Conservation (phyloP, 2,329 filamentous ascomycete species). For the Cladosporium colombiae region DNA sequence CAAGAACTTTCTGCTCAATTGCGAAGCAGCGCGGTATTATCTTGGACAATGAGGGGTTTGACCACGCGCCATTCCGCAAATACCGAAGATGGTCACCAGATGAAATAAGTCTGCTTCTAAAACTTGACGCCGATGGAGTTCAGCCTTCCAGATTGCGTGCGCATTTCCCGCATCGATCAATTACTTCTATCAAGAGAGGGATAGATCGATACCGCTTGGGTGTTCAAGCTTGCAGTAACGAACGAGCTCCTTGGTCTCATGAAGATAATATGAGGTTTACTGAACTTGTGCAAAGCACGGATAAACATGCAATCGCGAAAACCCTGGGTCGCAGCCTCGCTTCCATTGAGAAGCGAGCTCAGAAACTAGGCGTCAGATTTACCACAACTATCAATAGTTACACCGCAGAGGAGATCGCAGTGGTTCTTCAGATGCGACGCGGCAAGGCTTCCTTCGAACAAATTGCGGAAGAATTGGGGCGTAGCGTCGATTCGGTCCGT, state of each 20-base stretch:
- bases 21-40: not conserved
- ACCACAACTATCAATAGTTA: accelerated
- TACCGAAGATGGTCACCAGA: not conserved
- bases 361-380: not conserved
- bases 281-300: not conserved
- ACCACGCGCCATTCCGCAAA: not conserved
- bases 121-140: not conserved
- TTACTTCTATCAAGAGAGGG: not conserved
- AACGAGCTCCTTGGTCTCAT: not conserved
- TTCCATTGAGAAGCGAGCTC: not conserved
- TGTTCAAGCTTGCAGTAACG: not conserved
- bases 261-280: not conserved
- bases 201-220: no score
- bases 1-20: not conserved
- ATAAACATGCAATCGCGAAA: not conserved
- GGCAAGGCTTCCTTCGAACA: not conserved
- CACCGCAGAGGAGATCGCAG: not conserved
- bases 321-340: not conserved
- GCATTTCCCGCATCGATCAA: not conserved
- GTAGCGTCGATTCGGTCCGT: not conserved
- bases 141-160: not conserved
- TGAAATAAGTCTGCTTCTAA: not conserved
- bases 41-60: not conserved
- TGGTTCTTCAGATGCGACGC: not conserved
- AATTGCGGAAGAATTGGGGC: not conserved